phyloP scores from a whole-genome alignment of 2,329 filamentous ascomycete species.

The Epichloe sp. region DNA sequence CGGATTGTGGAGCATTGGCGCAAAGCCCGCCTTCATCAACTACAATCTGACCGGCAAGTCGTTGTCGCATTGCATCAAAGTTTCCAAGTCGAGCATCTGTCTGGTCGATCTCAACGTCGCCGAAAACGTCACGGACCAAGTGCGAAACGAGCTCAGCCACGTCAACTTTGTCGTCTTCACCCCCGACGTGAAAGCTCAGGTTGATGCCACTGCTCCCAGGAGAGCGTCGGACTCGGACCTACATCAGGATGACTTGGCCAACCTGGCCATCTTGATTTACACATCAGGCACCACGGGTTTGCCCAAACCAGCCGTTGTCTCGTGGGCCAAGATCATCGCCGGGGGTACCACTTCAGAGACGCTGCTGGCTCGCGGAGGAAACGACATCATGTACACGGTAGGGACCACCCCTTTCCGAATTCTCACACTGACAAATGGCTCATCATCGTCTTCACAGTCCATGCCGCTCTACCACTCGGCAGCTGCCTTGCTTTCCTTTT shows the following conservation, averaged over 20 bases:
- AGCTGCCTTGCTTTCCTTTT: conserved; percentile 56
- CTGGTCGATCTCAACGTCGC: conserved; percentile 52
- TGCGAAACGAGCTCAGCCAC: conserved; percentile 33
- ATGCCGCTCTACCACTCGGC: conserved; percentile 89
- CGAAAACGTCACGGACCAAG: conserved; percentile 42
- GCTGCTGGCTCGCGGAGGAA: conserved; percentile 44
- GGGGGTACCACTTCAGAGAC: conserved; percentile 25
- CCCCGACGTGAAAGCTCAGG: conserved; percentile 40
- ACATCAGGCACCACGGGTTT: conserved; percentile 78
- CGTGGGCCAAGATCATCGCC: conserved; percentile 52
- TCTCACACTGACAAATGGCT: neutral
- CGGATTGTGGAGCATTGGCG: conserved; percentile 72
- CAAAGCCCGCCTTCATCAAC: conserved; percentile 76
- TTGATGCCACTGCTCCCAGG: conserved; percentile 34
- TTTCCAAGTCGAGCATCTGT: conserved; percentile 52
- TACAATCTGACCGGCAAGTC: conserved; percentile 65
- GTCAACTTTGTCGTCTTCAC: conserved; percentile 52
- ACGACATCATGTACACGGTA: conserved; percentile 59
- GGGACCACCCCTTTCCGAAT: conserved; percentile 33
- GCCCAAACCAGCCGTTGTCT: conserved; percentile 66
- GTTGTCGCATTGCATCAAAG: conserved; percentile 59
- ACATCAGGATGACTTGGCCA: conserved; percentile 32
- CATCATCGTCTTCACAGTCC: conserved; percentile 26
- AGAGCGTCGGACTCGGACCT: conserved; percentile 47
- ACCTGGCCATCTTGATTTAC: conserved; percentile 65